These are phyloP conservation scores for Alternaria metachromatica DNA, from an alignment of 2,329 filamentous ascomycete genomes.

Conservation along the genomic window DNA sequence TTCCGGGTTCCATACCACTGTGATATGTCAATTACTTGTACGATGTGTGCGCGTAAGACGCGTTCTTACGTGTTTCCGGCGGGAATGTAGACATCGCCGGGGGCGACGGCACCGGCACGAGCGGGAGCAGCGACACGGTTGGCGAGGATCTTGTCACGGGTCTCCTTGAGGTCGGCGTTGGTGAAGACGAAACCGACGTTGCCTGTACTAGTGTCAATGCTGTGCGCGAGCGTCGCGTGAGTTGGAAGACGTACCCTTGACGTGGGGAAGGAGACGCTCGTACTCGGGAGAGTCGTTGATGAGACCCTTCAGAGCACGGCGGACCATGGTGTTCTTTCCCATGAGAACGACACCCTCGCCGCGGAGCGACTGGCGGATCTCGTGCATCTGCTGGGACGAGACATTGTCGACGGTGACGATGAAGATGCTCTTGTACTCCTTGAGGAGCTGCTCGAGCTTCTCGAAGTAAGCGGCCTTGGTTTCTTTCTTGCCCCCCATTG, in stretches of 20 bases:
- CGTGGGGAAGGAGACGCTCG: constrained; percentile 93
- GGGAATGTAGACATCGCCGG: constrained; percentile 90
- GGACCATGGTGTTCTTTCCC: constrained; percentile 99
- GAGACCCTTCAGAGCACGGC: constrained; percentile 97
- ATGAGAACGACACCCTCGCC: constrained; percentile 94
- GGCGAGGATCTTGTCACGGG: constrained; percentile 90
- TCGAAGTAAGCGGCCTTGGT: constrained; percentile 99
- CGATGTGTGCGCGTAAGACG: neutral
- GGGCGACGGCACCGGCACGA: constrained; percentile 96
- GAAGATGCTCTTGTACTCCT: constrained; percentile 98
- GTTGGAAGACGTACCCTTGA: constrained; percentile 68
- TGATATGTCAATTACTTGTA: constrained; percentile 20
- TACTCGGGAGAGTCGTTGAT: constrained; percentile 90
- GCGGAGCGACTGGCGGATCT: constrained; percentile 93
- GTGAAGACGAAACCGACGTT: constrained; percentile 99
- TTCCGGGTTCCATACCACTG: constrained; percentile 97
- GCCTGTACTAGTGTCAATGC: constrained; percentile 54
- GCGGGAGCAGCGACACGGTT: constrained; percentile 98
- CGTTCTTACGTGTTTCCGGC: constrained; percentile 82
- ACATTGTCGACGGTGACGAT: constrained; percentile 96
- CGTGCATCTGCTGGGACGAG: constrained; percentile 99
- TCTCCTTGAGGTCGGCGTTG: constrained; percentile 90
- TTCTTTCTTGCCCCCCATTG: constrained; percentile 97
- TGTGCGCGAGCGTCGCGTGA: neutral
- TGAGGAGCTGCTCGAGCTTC: constrained; percentile 97